A percentile compares a stretch with the other conserved stretches of the same genome.
Evolutionary conservation across 2,329 filamentous ascomycete genomes (phyloP).

Genomic region (Metarhizium humberi): DNA sequence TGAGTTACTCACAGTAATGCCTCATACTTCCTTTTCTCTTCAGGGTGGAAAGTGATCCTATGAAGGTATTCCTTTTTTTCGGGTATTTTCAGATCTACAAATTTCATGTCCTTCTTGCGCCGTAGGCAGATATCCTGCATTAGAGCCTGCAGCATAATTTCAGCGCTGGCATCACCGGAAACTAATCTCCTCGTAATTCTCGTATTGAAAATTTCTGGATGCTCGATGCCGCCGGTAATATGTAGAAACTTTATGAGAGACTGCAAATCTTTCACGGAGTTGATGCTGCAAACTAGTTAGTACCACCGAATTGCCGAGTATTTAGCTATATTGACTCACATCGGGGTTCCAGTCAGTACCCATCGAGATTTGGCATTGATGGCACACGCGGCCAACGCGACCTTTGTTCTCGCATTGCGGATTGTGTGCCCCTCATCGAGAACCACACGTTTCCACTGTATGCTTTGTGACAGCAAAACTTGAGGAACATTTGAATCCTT

Average conservation of each 20-base stretch:
- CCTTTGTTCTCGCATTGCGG: constrained; percentile 66
- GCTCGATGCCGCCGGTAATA: constrained; percentile 66
- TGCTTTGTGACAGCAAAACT: constrained; percentile 22
- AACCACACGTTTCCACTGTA: constrained; percentile 70
- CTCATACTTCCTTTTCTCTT: constrained; percentile 72
- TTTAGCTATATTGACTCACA: constrained; percentile 33
- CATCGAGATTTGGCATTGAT: constrained; percentile 65
- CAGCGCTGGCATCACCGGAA: constrained; percentile 45
- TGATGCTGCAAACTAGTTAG: constrained; percentile 44
- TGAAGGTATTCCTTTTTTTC: constrained; percentile 71
- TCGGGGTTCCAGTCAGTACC: constrained; percentile 74
- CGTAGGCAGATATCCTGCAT: constrained; percentile 76
- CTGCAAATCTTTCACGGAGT: constrained; percentile 72
- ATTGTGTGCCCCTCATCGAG: constrained; percentile 80
- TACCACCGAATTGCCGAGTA: not conserved
- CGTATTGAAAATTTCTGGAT: constrained; percentile 63
- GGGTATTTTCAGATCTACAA: constrained; percentile 73
- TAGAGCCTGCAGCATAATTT: constrained; percentile 60
- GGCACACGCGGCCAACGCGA: constrained; percentile 56
- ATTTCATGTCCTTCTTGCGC: constrained; percentile 79
- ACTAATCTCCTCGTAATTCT: constrained; percentile 53
- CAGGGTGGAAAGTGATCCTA: constrained; percentile 59
- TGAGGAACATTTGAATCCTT: constrained; percentile 37
- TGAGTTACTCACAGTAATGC: constrained; percentile 48
- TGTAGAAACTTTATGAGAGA: constrained; percentile 70